Evolutionary conservation across 1,284 basidiomycete genomes (phyloP).

Genomic region (Ceratobasidium sp.): DNA sequence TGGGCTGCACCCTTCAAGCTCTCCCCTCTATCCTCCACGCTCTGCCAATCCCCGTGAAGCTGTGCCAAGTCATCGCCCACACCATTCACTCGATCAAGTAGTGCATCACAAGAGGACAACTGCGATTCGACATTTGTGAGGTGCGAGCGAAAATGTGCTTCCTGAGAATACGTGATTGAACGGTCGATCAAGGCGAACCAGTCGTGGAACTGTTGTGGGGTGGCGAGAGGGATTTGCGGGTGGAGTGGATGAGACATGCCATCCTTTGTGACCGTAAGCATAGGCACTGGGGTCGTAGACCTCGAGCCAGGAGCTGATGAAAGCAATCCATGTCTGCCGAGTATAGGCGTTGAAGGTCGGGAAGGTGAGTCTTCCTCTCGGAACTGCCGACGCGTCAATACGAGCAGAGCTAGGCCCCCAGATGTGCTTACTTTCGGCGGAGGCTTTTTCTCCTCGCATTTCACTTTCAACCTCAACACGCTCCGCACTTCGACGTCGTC

Average conservation of each 20-base stretch:
- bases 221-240: conserved; percentile 78
- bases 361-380: conserved; percentile 57
- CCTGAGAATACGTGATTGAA: conserved; percentile 89
- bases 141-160: conserved; percentile 87
- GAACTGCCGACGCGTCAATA: conserved; percentile 39
- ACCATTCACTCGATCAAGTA: conserved; percentile 75
- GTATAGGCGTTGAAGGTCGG: conserved; percentile 59
- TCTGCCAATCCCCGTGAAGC: conserved; percentile 84
- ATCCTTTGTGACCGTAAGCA: conserved; percentile 35
- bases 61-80: conserved; percentile 77
- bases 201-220: conserved; percentile 93
- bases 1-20: conserved; percentile 92
- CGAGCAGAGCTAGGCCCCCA: background rate
- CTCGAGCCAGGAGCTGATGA: conserved; percentile 46
- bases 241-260: conserved; percentile 63
- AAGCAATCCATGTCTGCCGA: conserved; percentile 39
- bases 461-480: conserved; percentile 70
- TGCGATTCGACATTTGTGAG: conserved; percentile 78
- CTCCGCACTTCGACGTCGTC: conserved; percentile 75
- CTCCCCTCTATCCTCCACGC: conserved; percentile 88
- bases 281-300: conserved; percentile 44
- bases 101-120: conserved; percentile 75
- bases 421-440: conserved; percentile 72
- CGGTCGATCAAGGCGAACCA: conserved; percentile 90
- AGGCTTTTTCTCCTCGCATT: conserved; percentile 68